Evolutionary conservation across 169 alveolate species (phyloP).

Genomic region (Eimeria praecox): DNA sequence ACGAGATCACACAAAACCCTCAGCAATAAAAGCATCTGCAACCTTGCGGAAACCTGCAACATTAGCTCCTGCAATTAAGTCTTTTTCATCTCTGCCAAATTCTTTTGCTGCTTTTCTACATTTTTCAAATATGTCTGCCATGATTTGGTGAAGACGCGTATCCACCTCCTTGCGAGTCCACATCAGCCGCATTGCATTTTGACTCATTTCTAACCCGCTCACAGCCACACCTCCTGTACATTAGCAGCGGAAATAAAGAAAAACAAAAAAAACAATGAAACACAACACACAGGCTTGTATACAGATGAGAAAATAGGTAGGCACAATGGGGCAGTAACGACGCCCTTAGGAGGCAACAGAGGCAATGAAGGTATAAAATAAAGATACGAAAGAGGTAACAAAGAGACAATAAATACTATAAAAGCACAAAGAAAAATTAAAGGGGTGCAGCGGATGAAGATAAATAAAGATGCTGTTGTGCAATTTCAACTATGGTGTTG

Average conservation of each 20-base stretch:
- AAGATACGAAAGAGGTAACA: not conserved
- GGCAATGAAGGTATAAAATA: no score
- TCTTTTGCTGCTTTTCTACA: constrained; percentile 86
- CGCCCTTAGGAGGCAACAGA: no score
- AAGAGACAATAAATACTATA: not conserved
- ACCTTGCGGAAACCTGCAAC: constrained; percentile 92
- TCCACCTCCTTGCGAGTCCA: constrained; percentile 91
- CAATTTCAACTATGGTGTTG: no score
- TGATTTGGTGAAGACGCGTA: constrained; percentile 86
- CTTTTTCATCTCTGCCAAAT: constrained; percentile 86
- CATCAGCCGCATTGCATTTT: constrained; percentile 87
- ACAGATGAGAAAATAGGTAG: no score
- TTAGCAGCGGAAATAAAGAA: not conserved
- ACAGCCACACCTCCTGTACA: constrained; percentile 92
- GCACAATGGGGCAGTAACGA: no score
- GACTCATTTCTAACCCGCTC: constrained; percentile 93
- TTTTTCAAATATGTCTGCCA: constrained; percentile 86
- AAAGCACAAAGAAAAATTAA: not conserved
- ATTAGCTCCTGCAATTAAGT: constrained; percentile 92
- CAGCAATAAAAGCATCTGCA: constrained; percentile 91
- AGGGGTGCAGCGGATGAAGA: not conserved
- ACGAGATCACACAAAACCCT: constrained; percentile 84
- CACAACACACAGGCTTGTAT: no score
- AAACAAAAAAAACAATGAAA: not conserved
- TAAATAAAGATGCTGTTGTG: no score